Evolutionary conservation across 2,329 filamentous ascomycete genomes (phyloP), one percentile per base, ranked within the genome.

Genomic region (Falciphora oryzae): DNA sequence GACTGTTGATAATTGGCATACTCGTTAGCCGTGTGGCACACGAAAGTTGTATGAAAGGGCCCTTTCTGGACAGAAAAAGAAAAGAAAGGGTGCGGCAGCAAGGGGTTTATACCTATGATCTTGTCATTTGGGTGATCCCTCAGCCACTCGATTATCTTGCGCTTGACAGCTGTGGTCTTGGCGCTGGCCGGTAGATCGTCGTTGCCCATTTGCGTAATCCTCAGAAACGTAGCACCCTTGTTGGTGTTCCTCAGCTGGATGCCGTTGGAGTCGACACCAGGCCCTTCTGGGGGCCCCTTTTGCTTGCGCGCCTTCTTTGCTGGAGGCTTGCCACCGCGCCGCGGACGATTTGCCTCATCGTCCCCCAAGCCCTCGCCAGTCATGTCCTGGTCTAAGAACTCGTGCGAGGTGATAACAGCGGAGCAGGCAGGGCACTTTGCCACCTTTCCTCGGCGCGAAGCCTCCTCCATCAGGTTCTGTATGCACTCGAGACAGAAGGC

Each of bases 111-210:
- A 77, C 77, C 69, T 22, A 80, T 76, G 4, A 77, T 76, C 66
- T 79, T 79, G 69, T 79, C 76, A 0, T 73, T 59, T 0, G 77
- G 77, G 0, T 66, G 65, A 0, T 75, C 69, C 0, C 50, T 1
- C 28, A 70, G 66, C 77, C 77, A 79, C 1, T 70, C 69, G 1
- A 72, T 28, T 1, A 77, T 66, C 0, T 76, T 69, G 4, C 73
- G 69, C 67, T 75, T 73, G 0, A 75, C 68, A 0, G 70, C 72
- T 0, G 71, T 71, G 0, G 75, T 61, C 65, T 79, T 78, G 1
- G 75, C 68, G 18, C 76, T 74, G 0, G 71, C 67, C 0, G 70
- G 63, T 6, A 68, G 8, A 2, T 57, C 64, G 1, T 65, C 35
- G 0, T 38, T 60, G 8, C 64, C 65, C 4, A 65, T 63, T 2